Conservation (phyloP, 805 yeast species). For the Scheffersomyces ergatensis region DNA sequence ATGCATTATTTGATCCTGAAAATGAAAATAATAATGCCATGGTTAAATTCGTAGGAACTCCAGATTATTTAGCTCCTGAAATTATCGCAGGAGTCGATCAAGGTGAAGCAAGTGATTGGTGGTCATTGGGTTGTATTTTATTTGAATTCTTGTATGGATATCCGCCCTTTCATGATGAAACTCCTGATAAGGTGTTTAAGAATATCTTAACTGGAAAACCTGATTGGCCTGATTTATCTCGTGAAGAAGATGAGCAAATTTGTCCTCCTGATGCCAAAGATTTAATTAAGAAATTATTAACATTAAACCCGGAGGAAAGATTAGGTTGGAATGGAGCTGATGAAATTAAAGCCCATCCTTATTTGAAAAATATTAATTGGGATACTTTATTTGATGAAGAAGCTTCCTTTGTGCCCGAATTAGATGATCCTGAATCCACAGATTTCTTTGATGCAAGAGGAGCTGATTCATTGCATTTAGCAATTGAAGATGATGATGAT, state of each 20-base stretch:
- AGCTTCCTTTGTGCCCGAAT: slow-evolving; percentile 79
- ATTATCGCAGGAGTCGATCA: slow-evolving; percentile 84
- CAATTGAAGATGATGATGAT: slow-evolving; percentile 43
- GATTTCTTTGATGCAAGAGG: slow-evolving; percentile 92
- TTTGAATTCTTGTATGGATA: slow-evolving; percentile 90
- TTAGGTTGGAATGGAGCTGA: slow-evolving; percentile 76
- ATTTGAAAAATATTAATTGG: slow-evolving; percentile 76
- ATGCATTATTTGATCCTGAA: slow-evolving; percentile 75
- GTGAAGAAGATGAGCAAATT: slow-evolving; percentile 48
- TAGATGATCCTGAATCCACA: slow-evolving; percentile 80
- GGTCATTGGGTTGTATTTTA: slow-evolving; percentile 95
- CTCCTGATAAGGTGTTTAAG: slow-evolving; percentile 78
- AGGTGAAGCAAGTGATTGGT: slow-evolving; percentile 91
- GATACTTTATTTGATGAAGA: slow-evolving; percentile 61
- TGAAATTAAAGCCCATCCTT: slow-evolving; percentile 78
- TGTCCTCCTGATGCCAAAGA: slow-evolving; percentile 73
- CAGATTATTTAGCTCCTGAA: slow-evolving; percentile 97
- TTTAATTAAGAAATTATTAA: slow-evolving; percentile 61
- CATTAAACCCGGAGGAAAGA: slow-evolving; percentile 61
- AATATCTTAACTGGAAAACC: slow-evolving; percentile 73
- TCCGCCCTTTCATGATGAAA: slow-evolving; percentile 88
- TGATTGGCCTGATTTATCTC: slow-evolving; percentile 76
- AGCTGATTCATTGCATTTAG: slow-evolving; percentile 67
- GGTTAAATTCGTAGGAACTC: slow-evolving; percentile 88
- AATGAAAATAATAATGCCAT: slow-evolving; percentile 40